Conservation (phyloP, 1,284 basidiomycete species). For the Sporisorium exsertum region DNA sequence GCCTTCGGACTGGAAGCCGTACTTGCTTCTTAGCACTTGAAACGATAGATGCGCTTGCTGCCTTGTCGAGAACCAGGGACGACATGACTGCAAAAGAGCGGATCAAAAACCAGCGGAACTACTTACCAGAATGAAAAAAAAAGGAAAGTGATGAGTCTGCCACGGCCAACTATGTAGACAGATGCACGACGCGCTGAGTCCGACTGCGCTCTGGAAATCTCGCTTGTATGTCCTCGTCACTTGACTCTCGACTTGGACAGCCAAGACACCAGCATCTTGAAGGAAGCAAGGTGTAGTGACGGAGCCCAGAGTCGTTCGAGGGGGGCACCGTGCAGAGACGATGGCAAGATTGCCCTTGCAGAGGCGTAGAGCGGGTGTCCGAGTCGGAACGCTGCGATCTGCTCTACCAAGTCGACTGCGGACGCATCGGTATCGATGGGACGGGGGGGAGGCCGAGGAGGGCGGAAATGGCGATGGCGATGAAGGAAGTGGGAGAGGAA, state of each 20-base stretch:
- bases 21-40: not conserved
- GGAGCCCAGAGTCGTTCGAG: conserved; percentile 13
- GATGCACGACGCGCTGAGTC: not conserved
- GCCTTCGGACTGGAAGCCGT: conserved; percentile 63
- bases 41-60: not conserved
- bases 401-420: not conserved
- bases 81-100: not conserved
- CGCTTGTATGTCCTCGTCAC: conserved; percentile 35
- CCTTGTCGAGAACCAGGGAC: not conserved
- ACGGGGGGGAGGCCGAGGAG: not conserved
- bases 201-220: conserved; percentile 21
- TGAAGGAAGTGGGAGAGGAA: not conserved
- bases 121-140: conserved; percentile 25
- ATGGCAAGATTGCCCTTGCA: conserved; percentile 49
- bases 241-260: not conserved
- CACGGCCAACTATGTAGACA: not conserved
- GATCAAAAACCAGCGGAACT: conserved; percentile 1
- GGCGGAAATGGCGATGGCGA: not conserved
- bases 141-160: not conserved
- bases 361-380: conserved; percentile 27
- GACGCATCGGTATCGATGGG: not conserved
- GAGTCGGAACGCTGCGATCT: not conserved
- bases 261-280: not conserved
- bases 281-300: not conserved
- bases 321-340: conserved; percentile 36